These are phyloP conservation scores for Pelargonium citronellum DNA, from an alignment of 441 rosid genomes.

Conservation along the genomic window DNA sequence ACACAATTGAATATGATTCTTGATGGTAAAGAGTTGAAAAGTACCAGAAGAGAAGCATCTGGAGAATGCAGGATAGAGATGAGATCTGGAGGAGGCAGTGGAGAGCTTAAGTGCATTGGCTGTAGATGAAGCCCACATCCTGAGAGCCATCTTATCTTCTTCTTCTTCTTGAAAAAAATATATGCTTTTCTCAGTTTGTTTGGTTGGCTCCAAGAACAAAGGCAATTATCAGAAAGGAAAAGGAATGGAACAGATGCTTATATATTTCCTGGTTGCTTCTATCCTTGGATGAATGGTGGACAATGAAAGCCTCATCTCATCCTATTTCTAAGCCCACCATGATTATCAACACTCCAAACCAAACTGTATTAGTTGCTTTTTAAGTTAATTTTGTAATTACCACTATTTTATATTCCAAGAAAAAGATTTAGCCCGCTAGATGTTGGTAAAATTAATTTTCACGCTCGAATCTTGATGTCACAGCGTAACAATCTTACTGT, in stretches of 20 bases:
- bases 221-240: conserved; percentile 18
- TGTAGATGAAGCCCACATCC: conserved; percentile 94
- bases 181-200: neutral
- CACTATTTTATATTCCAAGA: neutral
- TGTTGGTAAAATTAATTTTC: too few relatives aligned
- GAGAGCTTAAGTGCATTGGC: conserved; percentile 79
- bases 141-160: conserved; percentile 55
- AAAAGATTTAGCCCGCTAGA: too few relatives aligned
- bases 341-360: neutral
- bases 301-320: conserved; percentile 63
- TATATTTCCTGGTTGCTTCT: conserved; percentile 24
- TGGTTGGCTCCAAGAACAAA: conserved; percentile 18
- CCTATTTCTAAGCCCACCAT: conserved; percentile 22
- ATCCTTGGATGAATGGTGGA: conserved; percentile 73
- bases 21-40: neutral
- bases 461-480: too few relatives aligned
- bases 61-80: conserved; percentile 43
- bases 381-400: neutral
- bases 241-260: conserved; percentile 9
- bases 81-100: conserved; percentile 39
- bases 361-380: neutral
- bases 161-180: neutral
- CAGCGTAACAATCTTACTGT: too few relatives aligned
- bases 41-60: conserved; percentile 85
- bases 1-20: too few relatives aligned